Percentiles rank a stretch among this genome's conserved stretches.
These are phyloP conservation scores for Erodium trifolium DNA, from an alignment of 441 rosid species.

Conservation along the genomic window DNA sequence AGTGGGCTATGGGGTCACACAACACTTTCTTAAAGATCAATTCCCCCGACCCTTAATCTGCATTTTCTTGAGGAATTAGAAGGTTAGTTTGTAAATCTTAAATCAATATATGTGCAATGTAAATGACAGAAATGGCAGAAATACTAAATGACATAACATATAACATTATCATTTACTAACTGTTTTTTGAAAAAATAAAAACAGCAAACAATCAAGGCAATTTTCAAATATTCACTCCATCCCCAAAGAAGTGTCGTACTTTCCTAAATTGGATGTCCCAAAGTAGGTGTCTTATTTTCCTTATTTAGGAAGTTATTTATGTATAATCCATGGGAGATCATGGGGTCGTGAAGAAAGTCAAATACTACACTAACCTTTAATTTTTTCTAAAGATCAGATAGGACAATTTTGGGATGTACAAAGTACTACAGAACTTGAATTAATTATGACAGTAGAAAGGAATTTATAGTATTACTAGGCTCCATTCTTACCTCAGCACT, in stretches of 20 bases:
- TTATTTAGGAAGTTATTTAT: background rate
- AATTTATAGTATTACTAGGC: conserved; percentile 5
- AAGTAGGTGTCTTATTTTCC: background rate
- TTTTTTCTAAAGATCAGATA: too few relatives aligned
- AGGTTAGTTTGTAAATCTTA: background rate
- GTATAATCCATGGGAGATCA: background rate
- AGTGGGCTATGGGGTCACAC: conserved; percentile 1
- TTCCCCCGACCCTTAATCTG: background rate
- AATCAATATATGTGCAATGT: background rate
- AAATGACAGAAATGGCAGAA: background rate
- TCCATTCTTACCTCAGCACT: conserved; percentile 64
- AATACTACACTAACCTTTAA: too few relatives aligned
- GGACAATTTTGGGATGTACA: background rate
- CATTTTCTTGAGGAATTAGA: background rate
- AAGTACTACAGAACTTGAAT: background rate
- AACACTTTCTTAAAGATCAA: background rate
- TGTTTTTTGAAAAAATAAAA: background rate
- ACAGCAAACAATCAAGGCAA: background rate
- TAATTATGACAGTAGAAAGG: background rate
- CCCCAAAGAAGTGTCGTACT: background rate
- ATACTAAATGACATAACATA: background rate
- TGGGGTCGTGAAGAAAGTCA: background rate
- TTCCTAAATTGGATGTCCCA: background rate
- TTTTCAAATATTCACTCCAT: background rate
- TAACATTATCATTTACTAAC: background rate